A percentile compares a stretch with the other conserved stretches of the same genome.
Conservation (phyloP, 1,139 yeast genomes). For the Sugiyamaella neomexicana region DNA sequence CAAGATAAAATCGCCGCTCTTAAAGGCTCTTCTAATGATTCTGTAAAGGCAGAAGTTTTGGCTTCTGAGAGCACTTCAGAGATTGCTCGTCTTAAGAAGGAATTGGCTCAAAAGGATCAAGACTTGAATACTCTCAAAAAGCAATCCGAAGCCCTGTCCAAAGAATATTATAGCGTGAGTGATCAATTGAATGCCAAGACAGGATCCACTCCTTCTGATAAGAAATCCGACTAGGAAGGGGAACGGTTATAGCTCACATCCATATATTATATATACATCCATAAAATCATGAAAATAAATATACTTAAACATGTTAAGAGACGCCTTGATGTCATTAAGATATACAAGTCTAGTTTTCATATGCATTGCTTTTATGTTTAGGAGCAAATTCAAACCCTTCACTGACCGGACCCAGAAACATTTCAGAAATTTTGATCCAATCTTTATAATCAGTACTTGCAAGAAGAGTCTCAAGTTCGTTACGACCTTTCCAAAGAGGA, state of each 20-base stretch:
- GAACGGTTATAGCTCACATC: no score
- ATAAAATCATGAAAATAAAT: conserved; percentile 5
- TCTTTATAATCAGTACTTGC: conserved; percentile 85
- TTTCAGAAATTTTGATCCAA: conserved; percentile 96
- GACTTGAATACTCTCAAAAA: conserved; percentile 67
- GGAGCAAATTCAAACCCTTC: conserved; percentile 79
- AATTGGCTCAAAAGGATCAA: conserved; percentile 60
- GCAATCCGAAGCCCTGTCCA: conserved; percentile 66
- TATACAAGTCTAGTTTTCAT: conserved; percentile 38
- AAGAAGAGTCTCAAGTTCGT: conserved; percentile 85
- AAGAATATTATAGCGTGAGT: conserved; percentile 58
- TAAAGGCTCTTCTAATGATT: conserved; percentile 30
- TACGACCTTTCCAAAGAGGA: conserved; percentile 91
- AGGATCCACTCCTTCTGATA: conserved; percentile 32
- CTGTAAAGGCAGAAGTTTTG: conserved; percentile 34
- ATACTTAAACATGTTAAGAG: neutral
- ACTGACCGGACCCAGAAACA: conserved; percentile 87
- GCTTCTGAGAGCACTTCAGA: conserved; percentile 38
- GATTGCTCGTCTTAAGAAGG: conserved; percentile 51
- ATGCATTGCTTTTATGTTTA: conserved; percentile 90
- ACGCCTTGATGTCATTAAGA: neutral
- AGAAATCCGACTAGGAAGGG: conserved; percentile 37
- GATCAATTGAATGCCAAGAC: conserved; percentile 41
- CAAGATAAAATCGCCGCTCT: conserved; percentile 45
- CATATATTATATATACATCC: neutral